These are phyloP conservation scores for Russula griseocarnosa DNA, from an alignment of 768 basidiomycete species.

Conservation along the genomic window DNA sequence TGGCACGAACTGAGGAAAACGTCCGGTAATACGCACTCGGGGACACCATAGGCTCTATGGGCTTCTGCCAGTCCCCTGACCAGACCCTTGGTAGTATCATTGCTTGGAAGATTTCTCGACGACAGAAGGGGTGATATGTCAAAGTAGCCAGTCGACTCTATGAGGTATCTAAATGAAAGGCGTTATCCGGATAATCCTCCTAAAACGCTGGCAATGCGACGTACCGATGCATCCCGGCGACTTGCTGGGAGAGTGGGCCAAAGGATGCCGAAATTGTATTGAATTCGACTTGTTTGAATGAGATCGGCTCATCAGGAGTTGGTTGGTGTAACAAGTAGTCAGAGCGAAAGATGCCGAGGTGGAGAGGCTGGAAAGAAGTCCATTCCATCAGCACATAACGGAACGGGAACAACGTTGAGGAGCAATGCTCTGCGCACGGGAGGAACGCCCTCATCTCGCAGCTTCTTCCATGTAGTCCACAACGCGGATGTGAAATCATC, in stretches of 20 bases:
- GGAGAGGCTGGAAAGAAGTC: constrained; percentile 52
- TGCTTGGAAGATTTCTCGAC: constrained; percentile 61
- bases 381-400: constrained; percentile 28
- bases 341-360: constrained; percentile 89
- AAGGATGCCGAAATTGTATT: constrained; percentile 96
- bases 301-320: constrained; percentile 34
- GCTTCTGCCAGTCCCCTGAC: constrained; percentile 75
- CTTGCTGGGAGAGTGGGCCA: constrained; percentile 67
- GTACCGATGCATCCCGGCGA: constrained; percentile 74
- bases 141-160: constrained; percentile 63
- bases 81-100: constrained; percentile 65
- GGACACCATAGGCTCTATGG: constrained; percentile 65
- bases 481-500: constrained; percentile 84
- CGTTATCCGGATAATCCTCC: neutral
- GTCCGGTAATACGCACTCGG: constrained; percentile 40
- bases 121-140: constrained; percentile 50
- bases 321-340: constrained; percentile 84
- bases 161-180: constrained; percentile 54
- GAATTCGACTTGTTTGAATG: constrained; percentile 94
- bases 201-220: constrained; percentile 9
- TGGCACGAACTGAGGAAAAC: neutral
- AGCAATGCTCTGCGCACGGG: constrained; percentile 43
- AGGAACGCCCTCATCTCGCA: constrained; percentile 58
- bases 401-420: neutral
- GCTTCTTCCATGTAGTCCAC: constrained; percentile 80